Evolutionary conservation across 2,329 filamentous ascomycete genomes (phyloP), one percentile per base, ranked within the genome.

Genomic region (Epichloe coenophiala): DNA sequence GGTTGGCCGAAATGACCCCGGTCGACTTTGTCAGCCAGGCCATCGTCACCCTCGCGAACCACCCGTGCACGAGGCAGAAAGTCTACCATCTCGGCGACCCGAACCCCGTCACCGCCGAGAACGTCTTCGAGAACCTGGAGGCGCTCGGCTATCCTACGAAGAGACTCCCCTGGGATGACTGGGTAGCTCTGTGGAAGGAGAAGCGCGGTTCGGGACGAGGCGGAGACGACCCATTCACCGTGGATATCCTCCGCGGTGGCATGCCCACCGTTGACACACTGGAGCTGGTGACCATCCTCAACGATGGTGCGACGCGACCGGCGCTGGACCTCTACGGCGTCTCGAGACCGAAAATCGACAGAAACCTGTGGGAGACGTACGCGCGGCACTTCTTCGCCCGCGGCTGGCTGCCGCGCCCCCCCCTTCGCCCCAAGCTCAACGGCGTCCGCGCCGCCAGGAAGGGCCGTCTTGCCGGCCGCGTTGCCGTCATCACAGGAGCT

Each of bases 1-100:
- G 86, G 86, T 78, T 82, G 47, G 78, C 84, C 1, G 86, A 91
- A 67, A 90, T 90, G 86, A 89, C 86, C 0, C 86, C 86, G 0
- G 86, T 88, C 13, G 86, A 91, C 65, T 89, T 87, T 59, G 84
- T 89, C 52, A 86, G 81, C 66, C 81, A 80, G 55, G 80, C 84
- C 4, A 86, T 91, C 56, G 70, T 86, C 23, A 79, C 84, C 17
- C 74, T 90, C 19, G 76, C 82, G 40, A 80, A 83, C 56, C 75
- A 87, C 52, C 75, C 69, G 0, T 72, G 81, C 37, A 71, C 74
- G 1, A 72, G 80, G 9, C 83, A 86, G 59, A 73, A 74, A 0
- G 68, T 89, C 7, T 88, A 86, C 66, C 86, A 90, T 58, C 71
- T 90, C 0, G 86, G 86, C 5, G 84, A 90, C 56, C 78, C 86